Conservation (phyloP, 768 basidiomycete genomes). For the Lentinula lateritia region DNA sequence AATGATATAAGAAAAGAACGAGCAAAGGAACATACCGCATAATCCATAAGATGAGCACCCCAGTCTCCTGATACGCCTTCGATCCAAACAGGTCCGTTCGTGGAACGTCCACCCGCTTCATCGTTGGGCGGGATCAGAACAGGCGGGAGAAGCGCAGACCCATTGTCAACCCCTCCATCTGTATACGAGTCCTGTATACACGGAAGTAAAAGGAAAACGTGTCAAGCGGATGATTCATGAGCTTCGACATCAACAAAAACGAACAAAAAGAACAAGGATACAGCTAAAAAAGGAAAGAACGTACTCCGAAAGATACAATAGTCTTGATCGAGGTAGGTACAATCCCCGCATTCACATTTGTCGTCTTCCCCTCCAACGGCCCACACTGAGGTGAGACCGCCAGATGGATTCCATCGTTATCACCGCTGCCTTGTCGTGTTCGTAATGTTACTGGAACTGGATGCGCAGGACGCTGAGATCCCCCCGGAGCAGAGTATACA, state of each 20-base stretch:
- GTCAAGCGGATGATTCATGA: background rate
- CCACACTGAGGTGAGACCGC: constrained; percentile 43
- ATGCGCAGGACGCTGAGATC: background rate
- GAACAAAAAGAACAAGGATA: background rate
- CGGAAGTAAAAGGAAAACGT: background rate
- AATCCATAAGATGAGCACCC: constrained; percentile 41
- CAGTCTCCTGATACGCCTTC: constrained; percentile 40
- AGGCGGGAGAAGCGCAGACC: constrained; percentile 38
- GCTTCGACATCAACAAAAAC: too few species aligned
- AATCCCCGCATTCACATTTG: constrained; percentile 47
- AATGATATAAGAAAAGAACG: background rate
- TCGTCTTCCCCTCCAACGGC: constrained; percentile 27
- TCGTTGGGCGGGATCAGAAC: constrained; percentile 36
- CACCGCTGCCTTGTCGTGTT: background rate
- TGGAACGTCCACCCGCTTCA: constrained; percentile 44
- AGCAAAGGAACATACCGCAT: constrained; percentile 30
- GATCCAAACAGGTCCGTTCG: constrained; percentile 47
- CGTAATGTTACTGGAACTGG: background rate
- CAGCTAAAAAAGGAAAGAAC: constrained; percentile 8
- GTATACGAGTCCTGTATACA: constrained; percentile 41
- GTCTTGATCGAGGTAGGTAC: constrained; percentile 23
- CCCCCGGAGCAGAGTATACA: background rate
- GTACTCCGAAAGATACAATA: constrained; percentile 19
- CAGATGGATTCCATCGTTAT: constrained; percentile 33
- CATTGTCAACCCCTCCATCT: constrained; percentile 45